Conservation (phyloP, 148 eudicot species). For the Vaccinium darrowii region DNA sequence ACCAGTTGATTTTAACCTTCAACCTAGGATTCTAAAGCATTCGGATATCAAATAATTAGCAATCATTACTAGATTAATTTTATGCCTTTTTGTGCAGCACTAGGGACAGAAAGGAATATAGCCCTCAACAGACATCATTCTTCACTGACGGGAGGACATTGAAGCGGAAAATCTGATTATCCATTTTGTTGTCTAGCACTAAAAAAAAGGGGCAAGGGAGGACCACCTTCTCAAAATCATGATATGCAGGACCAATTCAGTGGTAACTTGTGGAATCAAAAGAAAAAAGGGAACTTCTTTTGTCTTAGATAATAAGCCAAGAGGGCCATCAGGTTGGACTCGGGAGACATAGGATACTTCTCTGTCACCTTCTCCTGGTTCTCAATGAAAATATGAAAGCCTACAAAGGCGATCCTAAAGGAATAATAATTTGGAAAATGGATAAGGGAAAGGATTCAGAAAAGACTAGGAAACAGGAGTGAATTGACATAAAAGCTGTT, state of each 20-base stretch:
- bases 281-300: too few species aligned
- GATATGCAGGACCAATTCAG: not conserved
- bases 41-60: not conserved
- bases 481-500: not conserved
- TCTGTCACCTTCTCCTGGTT: not conserved
- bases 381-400: not conserved
- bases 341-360: not conserved
- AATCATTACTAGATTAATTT: not conserved
- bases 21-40: constrained; percentile 15
- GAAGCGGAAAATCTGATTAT: not conserved
- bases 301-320: too few species aligned
- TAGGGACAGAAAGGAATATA: not conserved
- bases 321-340: not conserved
- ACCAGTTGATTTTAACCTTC: constrained; percentile 4
- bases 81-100: not conserved
- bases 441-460: not conserved
- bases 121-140: constrained; percentile 8
- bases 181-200: not conserved
- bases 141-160: not conserved
- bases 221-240: not conserved
- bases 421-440: too few species aligned
- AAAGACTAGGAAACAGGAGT: not conserved
- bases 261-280: too few species aligned
- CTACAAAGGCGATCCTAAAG: too few species aligned
- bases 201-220: not conserved